Evolutionary conservation across 2,329 filamentous ascomycete genomes (phyloP).

Genomic region (Fusarium drepaniforme): DNA sequence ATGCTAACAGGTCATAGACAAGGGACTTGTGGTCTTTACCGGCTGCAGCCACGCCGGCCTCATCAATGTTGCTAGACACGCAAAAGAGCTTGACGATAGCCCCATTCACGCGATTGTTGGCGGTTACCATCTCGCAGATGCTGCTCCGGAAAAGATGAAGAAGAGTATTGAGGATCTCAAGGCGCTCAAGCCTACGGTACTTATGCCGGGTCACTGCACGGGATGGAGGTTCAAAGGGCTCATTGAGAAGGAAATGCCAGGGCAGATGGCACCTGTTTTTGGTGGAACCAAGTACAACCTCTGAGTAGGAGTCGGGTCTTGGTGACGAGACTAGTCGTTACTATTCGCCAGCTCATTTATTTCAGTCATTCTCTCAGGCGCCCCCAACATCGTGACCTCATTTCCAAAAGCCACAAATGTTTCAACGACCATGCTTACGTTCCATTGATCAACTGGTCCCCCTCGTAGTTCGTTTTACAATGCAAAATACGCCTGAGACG

Average conservation of each 20-base stretch:
- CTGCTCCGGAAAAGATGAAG: constrained; percentile 51
- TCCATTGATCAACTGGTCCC: background rate
- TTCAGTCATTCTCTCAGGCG: background rate
- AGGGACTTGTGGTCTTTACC: constrained; percentile 65
- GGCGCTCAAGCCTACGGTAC: constrained; percentile 57
- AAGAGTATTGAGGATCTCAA: constrained; percentile 62
- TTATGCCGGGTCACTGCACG: constrained; percentile 67
- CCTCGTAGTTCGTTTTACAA: background rate
- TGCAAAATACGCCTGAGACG: background rate
- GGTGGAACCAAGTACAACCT: constrained; percentile 57
- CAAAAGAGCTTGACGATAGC: constrained; percentile 52
- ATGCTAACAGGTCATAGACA: background rate
- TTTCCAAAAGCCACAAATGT: background rate
- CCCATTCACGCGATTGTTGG: constrained; percentile 24
- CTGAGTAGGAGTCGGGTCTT: background rate
- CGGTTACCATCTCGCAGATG: background rate
- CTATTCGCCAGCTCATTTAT: background rate
- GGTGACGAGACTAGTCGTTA: background rate
- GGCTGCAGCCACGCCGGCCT: constrained; percentile 69
- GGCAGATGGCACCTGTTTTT: constrained; percentile 61
- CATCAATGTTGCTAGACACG: constrained; percentile 63
- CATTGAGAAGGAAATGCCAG: constrained; percentile 57
- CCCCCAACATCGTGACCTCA: background rate
- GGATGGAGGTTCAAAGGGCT: constrained; percentile 65
- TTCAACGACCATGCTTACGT: background rate